These are phyloP conservation scores for Russula virescens DNA, from an alignment of 768 basidiomycete genomes.

Conservation along the genomic window DNA sequence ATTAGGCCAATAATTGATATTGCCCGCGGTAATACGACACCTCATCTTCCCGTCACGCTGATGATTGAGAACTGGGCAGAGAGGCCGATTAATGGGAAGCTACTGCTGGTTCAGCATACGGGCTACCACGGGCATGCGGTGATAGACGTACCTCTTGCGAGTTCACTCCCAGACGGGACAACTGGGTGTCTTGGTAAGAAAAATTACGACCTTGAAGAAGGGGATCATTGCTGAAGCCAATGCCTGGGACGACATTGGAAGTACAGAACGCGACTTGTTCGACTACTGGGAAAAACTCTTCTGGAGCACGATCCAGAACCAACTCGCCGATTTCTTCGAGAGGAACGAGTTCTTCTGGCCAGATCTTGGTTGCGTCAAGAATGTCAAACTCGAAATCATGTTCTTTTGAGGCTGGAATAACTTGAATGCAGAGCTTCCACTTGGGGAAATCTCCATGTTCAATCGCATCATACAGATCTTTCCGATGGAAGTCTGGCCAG, in stretches of 20 bases:
- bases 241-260: slow-evolving; percentile 50
- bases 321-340: slow-evolving; percentile 74
- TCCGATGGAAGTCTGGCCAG: slow-evolving; percentile 56
- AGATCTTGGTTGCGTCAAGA: slow-evolving; percentile 80
- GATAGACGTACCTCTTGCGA: slow-evolving; percentile 53
- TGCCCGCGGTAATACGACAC: slow-evolving; percentile 51
- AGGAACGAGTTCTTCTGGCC: slow-evolving; percentile 78
- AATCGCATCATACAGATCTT: slow-evolving; percentile 83
- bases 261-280: slow-evolving; percentile 92
- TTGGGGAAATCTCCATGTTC: slow-evolving; percentile 61
- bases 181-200: slow-evolving; percentile 82
- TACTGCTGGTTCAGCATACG: slow-evolving; percentile 27
- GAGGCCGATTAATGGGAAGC: slow-evolving; percentile 78
- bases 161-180: slow-evolving; percentile 74
- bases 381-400: slow-evolving; percentile 85
- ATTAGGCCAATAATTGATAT: slow-evolving; percentile 81
- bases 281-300: slow-evolving; percentile 80
- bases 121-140: neutral
- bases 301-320: slow-evolving; percentile 53
- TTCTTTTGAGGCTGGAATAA: slow-evolving; percentile 63
- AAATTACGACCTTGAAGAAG: slow-evolving; percentile 83
- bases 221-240: slow-evolving; percentile 62
- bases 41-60: slow-evolving; percentile 58
- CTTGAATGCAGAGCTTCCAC: slow-evolving; percentile 76
- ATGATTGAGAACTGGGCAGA: slow-evolving; percentile 69